Conservation (phyloP, 441 rosid species). For the Euphorbia celastroides region DNA sequence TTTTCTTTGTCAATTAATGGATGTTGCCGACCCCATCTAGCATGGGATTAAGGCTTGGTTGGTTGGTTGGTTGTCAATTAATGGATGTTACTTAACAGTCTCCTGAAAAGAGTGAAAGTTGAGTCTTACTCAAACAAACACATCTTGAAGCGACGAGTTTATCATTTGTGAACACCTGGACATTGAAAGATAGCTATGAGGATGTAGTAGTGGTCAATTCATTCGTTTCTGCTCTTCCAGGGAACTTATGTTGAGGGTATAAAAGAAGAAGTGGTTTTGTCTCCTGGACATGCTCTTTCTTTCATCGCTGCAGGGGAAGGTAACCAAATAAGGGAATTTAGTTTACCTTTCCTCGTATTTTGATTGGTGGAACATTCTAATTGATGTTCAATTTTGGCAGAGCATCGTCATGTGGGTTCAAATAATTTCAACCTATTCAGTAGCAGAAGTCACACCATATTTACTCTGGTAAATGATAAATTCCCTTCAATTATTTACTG, state of each 20-base stretch:
- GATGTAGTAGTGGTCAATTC: background rate
- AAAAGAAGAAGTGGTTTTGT: constrained; percentile 68
- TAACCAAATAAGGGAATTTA: constrained; percentile 15
- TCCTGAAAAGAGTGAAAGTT: background rate
- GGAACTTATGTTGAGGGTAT: constrained; percentile 66
- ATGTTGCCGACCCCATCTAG: too few species aligned
- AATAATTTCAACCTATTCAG: constrained; percentile 66
- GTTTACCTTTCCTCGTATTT: constrained; percentile 3
- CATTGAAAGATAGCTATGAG: background rate
- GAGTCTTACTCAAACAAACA: background rate
- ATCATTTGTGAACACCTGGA: background rate
- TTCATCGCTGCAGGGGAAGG: constrained; percentile 78
- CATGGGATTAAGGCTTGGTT: too few species aligned
- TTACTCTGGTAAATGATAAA: constrained; percentile 41
- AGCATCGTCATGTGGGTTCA: constrained; percentile 71
- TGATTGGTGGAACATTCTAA: constrained; percentile 9
- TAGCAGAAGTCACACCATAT: constrained; percentile 74
- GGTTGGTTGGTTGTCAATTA: background rate
- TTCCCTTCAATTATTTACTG: background rate
- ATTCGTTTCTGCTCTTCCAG: constrained; percentile 22
- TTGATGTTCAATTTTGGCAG: constrained; percentile 33
- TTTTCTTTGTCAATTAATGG: too few species aligned
- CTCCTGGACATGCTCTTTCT: constrained; percentile 76
- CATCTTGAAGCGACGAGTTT: background rate
- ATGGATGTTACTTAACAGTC: background rate